Evolutionary conservation across 139 green algal species (phyloP).

Genomic region (Penium margaritaceum): DNA sequence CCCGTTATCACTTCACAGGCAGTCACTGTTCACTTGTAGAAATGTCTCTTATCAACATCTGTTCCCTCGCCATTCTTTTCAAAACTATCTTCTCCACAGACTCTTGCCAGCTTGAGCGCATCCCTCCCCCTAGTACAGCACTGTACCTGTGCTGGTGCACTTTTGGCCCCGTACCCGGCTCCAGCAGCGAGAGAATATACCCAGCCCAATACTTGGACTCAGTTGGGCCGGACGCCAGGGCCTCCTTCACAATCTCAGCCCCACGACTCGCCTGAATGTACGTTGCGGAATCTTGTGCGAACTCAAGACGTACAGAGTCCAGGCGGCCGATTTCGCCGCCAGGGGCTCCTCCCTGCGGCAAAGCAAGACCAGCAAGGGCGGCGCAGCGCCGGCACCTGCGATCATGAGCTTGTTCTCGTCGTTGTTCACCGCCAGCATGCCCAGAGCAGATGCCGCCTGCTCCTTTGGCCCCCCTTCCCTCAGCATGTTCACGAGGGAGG

Average conservation of each 20-base stretch:
- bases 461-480: not conserved
- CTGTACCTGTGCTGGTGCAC: no score
- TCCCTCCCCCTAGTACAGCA: no score
- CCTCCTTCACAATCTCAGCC: not conserved
- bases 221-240: not conserved
- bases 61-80: no score
- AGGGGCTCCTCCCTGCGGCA: not conserved
- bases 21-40: no score
- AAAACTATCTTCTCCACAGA: no score
- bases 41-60: no score
- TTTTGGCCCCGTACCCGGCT: no score
- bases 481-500: not conserved
- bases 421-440: not conserved
- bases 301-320: not conserved
- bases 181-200: constrained; percentile 1
- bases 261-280: constrained; percentile 2
- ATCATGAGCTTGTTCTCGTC: constrained; percentile 8
- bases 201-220: not conserved
- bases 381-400: not conserved
- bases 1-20: no score
- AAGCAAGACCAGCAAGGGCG: not conserved
- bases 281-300: not conserved
- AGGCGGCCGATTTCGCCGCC: not conserved
- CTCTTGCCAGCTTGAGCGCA: no score
- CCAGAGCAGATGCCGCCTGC: not conserved